phyloP scores from a whole-genome alignment of 164 flowering plant genomes.

The Echeveria elegans region DNA sequence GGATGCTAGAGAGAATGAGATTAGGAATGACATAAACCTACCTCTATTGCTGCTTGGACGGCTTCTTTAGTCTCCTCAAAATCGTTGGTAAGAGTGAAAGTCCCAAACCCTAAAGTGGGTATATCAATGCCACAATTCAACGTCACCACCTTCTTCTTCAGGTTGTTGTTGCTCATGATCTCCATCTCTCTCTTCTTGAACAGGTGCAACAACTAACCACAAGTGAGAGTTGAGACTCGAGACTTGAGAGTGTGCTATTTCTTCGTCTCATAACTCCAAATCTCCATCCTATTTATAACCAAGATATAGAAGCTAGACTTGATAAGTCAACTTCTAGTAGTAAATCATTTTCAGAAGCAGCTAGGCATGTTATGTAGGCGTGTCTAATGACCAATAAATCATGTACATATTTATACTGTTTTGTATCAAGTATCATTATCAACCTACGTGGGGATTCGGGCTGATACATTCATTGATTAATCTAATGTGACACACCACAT shows the following conservation, averaged over 20 bases:
- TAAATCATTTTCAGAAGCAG: constrained; percentile 7
- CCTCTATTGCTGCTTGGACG: constrained; percentile 49
- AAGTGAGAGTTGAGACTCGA: background rate
- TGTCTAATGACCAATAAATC: too few relatives aligned
- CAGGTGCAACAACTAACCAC: background rate
- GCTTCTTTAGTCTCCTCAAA: constrained; percentile 34
- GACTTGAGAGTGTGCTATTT: background rate
- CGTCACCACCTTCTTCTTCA: constrained; percentile 22
- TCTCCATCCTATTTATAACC: background rate
- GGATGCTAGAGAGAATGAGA: background rate
- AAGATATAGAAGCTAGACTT: background rate
- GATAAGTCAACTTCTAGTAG: background rate
- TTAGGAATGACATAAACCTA: constrained; percentile 8
- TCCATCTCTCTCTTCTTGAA: constrained; percentile 9
- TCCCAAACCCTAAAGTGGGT: constrained; percentile 61
- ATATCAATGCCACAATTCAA: constrained; percentile 39
- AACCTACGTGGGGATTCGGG: background rate
- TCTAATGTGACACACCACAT: background rate
- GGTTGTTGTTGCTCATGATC: constrained; percentile 14
- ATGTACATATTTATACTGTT: too few relatives aligned
- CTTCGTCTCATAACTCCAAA: background rate
- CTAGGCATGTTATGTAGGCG: constrained; percentile 7
- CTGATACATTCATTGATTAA: background rate
- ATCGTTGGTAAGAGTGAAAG: constrained; percentile 35
- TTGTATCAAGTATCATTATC: background rate